Conservation (phyloP, 2,329 filamentous ascomycete species). For the Penicillium sp. region DNA sequence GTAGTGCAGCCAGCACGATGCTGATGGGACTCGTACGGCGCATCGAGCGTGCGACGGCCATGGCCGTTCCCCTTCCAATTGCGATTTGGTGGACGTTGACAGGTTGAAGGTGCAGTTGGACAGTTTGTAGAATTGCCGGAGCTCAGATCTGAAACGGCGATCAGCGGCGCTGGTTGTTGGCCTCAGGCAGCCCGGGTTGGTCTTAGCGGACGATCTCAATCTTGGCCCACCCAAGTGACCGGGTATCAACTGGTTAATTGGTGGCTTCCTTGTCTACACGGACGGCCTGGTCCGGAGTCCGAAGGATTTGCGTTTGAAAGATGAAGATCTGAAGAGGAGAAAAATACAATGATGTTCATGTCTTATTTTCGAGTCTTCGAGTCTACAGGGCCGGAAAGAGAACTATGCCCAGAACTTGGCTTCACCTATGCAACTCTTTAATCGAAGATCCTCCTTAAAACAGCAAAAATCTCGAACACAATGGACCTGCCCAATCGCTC, state of each 20-base stretch:
- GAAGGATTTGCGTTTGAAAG: not conserved
- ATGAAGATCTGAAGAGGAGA: constrained; percentile 1
- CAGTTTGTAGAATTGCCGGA: constrained; percentile 13
- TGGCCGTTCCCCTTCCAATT: constrained; percentile 36
- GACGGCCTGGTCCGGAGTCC: constrained; percentile 3
- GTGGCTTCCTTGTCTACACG: not conserved
- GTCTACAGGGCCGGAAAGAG: constrained; percentile 25
- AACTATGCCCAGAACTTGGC: constrained; percentile 4
- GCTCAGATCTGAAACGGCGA: constrained; percentile 22
- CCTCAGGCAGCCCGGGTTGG: constrained; percentile 17
- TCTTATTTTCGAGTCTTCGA: not conserved
- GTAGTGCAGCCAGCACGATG: constrained; percentile 71
- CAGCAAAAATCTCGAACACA: constrained; percentile 11
- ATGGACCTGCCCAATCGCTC: constrained; percentile 17
- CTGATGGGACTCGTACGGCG: constrained; percentile 81
- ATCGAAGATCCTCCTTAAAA: not conserved
- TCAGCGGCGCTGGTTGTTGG: constrained; percentile 7
- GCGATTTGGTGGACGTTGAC: constrained; percentile 18
- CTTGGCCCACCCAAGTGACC: not conserved
- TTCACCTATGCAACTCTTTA: constrained; percentile 15
- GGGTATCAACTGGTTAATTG: not conserved
- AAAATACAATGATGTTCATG: not conserved
- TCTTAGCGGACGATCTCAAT: constrained; percentile 7
- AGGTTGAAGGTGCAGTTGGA: constrained; percentile 17
- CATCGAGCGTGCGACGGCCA: constrained; percentile 69